Conservation (phyloP, 2,329 filamentous ascomycete genomes). For the Alternaria longipes region DNA sequence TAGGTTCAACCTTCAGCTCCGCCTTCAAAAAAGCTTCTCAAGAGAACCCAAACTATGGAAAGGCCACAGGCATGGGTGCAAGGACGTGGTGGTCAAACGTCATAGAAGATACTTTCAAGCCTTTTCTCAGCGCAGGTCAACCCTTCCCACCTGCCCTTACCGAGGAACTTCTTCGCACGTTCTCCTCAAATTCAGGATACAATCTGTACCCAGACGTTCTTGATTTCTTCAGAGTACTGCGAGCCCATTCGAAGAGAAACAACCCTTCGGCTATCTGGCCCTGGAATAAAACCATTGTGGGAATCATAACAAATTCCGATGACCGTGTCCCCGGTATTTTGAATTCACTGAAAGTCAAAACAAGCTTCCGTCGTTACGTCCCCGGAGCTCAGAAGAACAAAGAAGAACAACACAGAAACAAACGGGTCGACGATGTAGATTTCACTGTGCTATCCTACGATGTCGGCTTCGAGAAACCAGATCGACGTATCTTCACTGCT, state of each 20-base stretch:
- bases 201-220: conserved; percentile 58
- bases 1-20: conserved; percentile 45
- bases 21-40: conserved; percentile 61
- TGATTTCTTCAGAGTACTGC: conserved; percentile 57
- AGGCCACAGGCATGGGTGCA: conserved; percentile 60
- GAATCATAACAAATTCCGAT: conserved; percentile 71
- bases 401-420: conserved; percentile 34
- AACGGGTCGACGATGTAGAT: conserved; percentile 55
- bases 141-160: conserved; percentile 58
- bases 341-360: conserved; percentile 61
- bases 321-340: conserved; percentile 66
- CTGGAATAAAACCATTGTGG: conserved; percentile 59
- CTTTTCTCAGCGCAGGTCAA: conserved; percentile 39
- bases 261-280: conserved; percentile 32
- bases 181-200: conserved; percentile 65
- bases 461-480: conserved; percentile 68
- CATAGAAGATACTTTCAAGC: conserved; percentile 59
- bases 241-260: conserved; percentile 10
- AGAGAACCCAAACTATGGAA: conserved; percentile 68
- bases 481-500: conserved; percentile 64
- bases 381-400: conserved; percentile 7
- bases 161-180: conserved; percentile 61
- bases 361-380: conserved; percentile 43
- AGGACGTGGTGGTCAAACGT: conserved; percentile 70
- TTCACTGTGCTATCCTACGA: conserved; percentile 72